Base-by-base conservation (phyloP, 2,329 filamentous ascomycete genomes). In the Aureobasidium sp. region DNA sequence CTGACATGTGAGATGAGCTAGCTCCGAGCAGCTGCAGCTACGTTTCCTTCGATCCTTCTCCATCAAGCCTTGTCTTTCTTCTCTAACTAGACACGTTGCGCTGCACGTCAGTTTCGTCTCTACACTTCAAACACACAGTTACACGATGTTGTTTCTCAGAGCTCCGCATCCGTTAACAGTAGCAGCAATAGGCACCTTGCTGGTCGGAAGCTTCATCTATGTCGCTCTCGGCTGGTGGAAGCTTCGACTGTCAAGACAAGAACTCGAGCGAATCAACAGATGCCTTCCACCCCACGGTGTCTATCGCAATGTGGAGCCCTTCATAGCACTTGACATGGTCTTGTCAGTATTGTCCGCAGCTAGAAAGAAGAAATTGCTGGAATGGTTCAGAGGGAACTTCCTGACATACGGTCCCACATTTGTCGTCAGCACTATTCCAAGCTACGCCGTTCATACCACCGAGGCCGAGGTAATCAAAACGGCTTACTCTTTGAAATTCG, bases 391-490 rank as follows among this genome's bases (percentile, higher is more conserved):
- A 1, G 51, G 51, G 8, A 35, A 61, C 5, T 37, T 57, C n/a
- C 47, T 53, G 3, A 61, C 49, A 29, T 49, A 46, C 23, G 37
- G 46, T 21, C 37, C 69, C 11, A 79, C 79, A 60, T 73, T 78
- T 61, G 81, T 75, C 33, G 65, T 50, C n/a, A 33, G 68, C 23
- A 65, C 67, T 2, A 63, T 73, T 2, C 65, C 74, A 3, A 70
- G 64, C 7, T 64, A 61, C 4, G 64, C 74, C 3, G 72, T 77
- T 58, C 67, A 69, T 9, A 80, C 78, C 1, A 70, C 67, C 17
- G 78, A 80, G 65, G 77, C 77, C 0, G 75, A 78, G 61, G 79
- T 79, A 60, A 64, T 79, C 60, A 79, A 79, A 66, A 71, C 73
- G 0, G 72, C 79, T 10, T 70, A 78, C 53, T 74, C 74, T 45